Conservation (phyloP, 768 basidiomycete genomes). For the Boletales sp. region DNA sequence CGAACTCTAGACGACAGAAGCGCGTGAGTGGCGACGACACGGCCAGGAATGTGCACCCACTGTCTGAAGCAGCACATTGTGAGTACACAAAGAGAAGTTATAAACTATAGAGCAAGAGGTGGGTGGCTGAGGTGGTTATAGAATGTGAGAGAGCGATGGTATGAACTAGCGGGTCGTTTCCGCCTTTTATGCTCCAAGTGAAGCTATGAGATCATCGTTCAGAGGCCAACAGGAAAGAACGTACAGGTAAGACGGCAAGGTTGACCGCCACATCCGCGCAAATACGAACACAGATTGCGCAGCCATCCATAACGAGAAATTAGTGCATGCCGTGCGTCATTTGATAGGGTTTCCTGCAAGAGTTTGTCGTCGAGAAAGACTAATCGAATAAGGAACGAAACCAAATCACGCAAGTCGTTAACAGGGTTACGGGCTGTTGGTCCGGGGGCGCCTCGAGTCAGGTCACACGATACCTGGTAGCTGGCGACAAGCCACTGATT, state of each 20-base stretch:
- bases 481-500: slow-evolving; percentile 20
- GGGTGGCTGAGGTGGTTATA: background rate
- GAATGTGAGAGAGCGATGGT: slow-evolving; percentile 3
- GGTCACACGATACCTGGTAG: slow-evolving; percentile 19
- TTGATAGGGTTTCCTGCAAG: slow-evolving; percentile 34
- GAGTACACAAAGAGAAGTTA: background rate
- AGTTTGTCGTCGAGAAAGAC: slow-evolving; percentile 35
- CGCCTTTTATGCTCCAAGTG: slow-evolving; percentile 26
- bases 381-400: slow-evolving; percentile 30
- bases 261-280: slow-evolving; percentile 23
- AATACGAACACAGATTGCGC: slow-evolving; percentile 27
- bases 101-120: slow-evolving; percentile 4
- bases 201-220: slow-evolving; percentile 25
- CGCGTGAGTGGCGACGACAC: background rate
- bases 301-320: slow-evolving; percentile 24
- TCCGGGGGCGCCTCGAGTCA: slow-evolving; percentile 20
- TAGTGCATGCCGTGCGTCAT: slow-evolving; percentile 29
- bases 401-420: slow-evolving; percentile 12
- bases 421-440: slow-evolving; percentile 13
- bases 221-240: slow-evolving; percentile 14
- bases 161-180: slow-evolving; percentile 6
- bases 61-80: slow-evolving; percentile 55
- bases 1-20: slow-evolving; percentile 34
- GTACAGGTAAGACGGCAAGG: slow-evolving; percentile 17
- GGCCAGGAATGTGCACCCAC: slow-evolving; percentile 32